Evolutionary conservation across 305 asterid species (phyloP).

Genomic region (Solanum aculeatissimum): DNA sequence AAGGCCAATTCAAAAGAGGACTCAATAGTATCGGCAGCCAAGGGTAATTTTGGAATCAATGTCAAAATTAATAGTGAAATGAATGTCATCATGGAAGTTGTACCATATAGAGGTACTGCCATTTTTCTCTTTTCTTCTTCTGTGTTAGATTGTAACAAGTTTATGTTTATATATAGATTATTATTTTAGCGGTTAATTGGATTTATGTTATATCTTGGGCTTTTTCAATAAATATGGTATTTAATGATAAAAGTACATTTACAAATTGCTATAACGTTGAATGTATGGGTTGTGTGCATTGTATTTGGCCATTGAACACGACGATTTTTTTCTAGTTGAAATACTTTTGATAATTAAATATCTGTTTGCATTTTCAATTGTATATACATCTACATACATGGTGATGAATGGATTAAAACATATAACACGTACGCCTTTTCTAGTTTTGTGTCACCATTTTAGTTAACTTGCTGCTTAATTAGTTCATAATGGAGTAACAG

Average conservation of each 20-base stretch:
- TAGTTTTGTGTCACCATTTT: too few relatives aligned
- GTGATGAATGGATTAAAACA: too few relatives aligned
- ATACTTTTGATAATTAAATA: too few relatives aligned
- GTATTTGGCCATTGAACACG: neutral
- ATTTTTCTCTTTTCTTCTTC: neutral
- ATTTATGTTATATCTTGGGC: neutral
- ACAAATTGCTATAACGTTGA: neutral
- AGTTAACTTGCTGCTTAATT: too few relatives aligned
- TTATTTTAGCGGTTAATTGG: neutral
- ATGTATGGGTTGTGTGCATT: neutral
- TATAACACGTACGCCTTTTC: too few relatives aligned
- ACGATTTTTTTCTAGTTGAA: neutral
- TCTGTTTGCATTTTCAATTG: too few relatives aligned
- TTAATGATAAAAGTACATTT: neutral
- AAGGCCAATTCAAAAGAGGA: neutral
- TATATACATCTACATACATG: too few relatives aligned
- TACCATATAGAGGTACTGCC: neutral
- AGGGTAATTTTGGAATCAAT: neutral
- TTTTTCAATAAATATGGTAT: neutral
- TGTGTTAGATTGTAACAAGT: neutral
- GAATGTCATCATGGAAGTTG: neutral
- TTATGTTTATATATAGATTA: neutral
- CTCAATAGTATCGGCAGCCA: neutral
- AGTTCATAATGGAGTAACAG: too few relatives aligned
- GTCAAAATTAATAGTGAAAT: neutral